Conservation (phyloP, 2,329 filamentous ascomycete species). For the Plenodomus biglobosus region DNA sequence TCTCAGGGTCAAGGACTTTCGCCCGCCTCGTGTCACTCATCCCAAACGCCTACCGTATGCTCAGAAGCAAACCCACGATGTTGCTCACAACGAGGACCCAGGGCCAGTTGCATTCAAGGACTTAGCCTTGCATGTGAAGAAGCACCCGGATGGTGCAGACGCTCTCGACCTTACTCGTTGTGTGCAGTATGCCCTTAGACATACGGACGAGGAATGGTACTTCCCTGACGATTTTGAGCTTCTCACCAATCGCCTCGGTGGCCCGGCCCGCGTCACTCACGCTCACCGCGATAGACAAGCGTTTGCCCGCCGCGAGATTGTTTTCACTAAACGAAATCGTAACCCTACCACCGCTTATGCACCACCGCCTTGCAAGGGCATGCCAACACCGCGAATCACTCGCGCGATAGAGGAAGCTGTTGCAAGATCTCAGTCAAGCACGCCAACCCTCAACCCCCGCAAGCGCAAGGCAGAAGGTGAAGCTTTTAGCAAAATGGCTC, state of each 20-base stretch:
- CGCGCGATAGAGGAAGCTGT: background rate
- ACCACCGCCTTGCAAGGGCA: background rate
- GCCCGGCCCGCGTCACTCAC: slow-evolving; percentile 11
- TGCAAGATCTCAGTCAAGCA: background rate
- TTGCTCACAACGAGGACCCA: slow-evolving; percentile 9
- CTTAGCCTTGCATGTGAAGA: slow-evolving; percentile 23
- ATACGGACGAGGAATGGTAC: slow-evolving; percentile 25
- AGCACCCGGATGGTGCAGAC: slow-evolving; percentile 25
- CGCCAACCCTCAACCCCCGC: background rate
- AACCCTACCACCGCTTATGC: background rate
- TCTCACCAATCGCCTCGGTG: slow-evolving; percentile 23
- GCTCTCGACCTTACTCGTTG: slow-evolving; percentile 34
- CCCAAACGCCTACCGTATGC: slow-evolving; percentile 6
- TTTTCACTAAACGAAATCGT: background rate
- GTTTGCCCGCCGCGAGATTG: slow-evolving; percentile 15
- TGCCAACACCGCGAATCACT: background rate
- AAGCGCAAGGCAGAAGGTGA: slow-evolving; percentile 5
- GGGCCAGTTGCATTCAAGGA: slow-evolving; percentile 23
- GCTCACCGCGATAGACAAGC: slow-evolving; percentile 20
- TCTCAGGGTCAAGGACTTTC: slow-evolving; percentile 23
- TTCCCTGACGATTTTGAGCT: slow-evolving; percentile 27
- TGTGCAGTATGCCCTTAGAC: slow-evolving; percentile 21
- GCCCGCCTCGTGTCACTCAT: slow-evolving; percentile 17
- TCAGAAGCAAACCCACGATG: slow-evolving; percentile 3
- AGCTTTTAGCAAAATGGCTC: background rate